Evolutionary conservation across 2,329 filamentous ascomycete species (phyloP), one percentile per base, ranked within the genome.

Genomic region (Diaporthe destruens): DNA sequence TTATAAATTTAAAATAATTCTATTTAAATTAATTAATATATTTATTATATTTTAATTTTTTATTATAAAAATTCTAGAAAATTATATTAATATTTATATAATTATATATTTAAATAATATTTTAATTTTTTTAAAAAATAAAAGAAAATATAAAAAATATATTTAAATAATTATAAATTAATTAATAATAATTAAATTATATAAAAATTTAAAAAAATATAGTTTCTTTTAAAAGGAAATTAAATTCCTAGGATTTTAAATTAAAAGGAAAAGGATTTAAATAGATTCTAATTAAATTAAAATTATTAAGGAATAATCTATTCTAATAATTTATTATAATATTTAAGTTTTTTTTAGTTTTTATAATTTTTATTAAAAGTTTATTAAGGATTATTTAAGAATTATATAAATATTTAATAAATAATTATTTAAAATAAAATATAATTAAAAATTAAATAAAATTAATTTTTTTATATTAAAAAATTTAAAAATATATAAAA

Each of bases 41-140:
- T n/a, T n/a, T n/a, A n/a, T n/a, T n/a, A n/a, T n/a, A n/a, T n/a
- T n/a, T n/a, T n/a, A n/a, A n/a, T n/a, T n/a, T n/a, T n/a, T n/a
- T n/a, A n/a, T n/a, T n/a, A n/a, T n/a, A n/a, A n/a, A n/a, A n/a
- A n/a, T n/a, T n/a, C n/a, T n/a, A n/a, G n/a, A 32, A 32, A 29
- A 54, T 16, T 54, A 54, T 54, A 54, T 54, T 32, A 49, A 49
- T 49, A 49, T 49, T 2, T 49, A 49, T 49, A 49, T 49, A n/a
- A 49, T 49, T 49, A 49, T 49, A 6, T 49, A 49, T 49, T 49
- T 49, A 49, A 23, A 49, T 23, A 51, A 51, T 51, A 51, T 51
- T 51, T 51, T 51, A 23, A 51, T 36, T 36, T 51, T 44, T 44
- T 44, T 44, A 16, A 18, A 44, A 20, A 44, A 23, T 23, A 51